A percentile compares a stretch with the other conserved stretches of the same genome.
Conservation (phyloP, 2,329 filamentous ascomycete genomes). For the Elsinoe fawcettii region DNA sequence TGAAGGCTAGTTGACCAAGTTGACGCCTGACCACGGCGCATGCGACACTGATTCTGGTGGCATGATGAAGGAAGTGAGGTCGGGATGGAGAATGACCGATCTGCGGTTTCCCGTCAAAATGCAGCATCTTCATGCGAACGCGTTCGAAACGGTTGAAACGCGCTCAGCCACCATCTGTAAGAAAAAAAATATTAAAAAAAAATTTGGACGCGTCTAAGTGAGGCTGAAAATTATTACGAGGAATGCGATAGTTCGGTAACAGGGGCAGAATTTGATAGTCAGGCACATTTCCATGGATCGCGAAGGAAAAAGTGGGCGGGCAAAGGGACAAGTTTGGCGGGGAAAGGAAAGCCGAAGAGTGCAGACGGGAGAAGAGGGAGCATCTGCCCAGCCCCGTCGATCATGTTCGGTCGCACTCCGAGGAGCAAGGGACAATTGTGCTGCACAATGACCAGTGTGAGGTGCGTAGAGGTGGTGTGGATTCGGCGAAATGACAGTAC, state of each 20-base stretch:
- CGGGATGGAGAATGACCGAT: neutral
- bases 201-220: neutral
- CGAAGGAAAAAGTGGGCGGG: neutral
- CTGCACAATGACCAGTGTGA: neutral
- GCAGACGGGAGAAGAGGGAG: too few relatives aligned
- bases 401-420: neutral
- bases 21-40: slow-evolving; percentile 6
- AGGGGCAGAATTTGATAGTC: neutral
- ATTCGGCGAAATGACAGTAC: slow-evolving; percentile 9
- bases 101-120: neutral
- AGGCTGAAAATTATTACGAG: neutral
- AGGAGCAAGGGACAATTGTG: neutral
- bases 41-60: neutral
- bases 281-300: neutral
- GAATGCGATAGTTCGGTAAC: neutral
- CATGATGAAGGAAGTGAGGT: neutral
- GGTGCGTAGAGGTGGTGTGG: neutral
- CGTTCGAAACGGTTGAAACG: slow-evolving; percentile 3
- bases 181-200: neutral
- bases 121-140: neutral
- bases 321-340: neutral
- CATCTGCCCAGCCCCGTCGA: neutral
- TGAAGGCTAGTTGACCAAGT: neutral
- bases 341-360: neutral
- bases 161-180: neutral